These are phyloP conservation scores for Apiospora arundinis DNA, from an alignment of 2,329 filamentous ascomycete genomes.

Conservation along the genomic window DNA sequence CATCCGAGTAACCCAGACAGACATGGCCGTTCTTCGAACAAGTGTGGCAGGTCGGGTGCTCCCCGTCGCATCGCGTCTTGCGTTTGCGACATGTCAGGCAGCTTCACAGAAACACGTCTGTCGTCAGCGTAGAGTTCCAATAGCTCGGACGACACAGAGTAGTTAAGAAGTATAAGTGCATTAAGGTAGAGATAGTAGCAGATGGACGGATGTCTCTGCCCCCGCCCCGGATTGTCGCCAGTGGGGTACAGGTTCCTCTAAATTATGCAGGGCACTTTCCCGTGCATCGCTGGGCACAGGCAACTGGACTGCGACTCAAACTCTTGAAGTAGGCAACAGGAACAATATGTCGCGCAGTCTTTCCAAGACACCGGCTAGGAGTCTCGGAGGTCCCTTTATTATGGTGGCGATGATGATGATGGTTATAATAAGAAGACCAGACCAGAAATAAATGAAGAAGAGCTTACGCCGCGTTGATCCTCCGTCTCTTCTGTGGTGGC, in stretches of 20 bases:
- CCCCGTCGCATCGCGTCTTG: conserved; percentile 78
- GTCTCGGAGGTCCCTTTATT: neutral
- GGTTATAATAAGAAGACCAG: neutral
- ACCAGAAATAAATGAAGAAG: neutral
- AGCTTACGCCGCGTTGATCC: conserved; percentile 78
- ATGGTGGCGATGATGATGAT: too few relatives aligned
- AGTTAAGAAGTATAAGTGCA: conserved; percentile 3
- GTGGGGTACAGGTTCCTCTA: conserved; percentile 6
- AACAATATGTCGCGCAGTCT: neutral
- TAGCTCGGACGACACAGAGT: conserved; percentile 21
- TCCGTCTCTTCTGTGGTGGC: conserved; percentile 77
- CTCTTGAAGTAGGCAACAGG: neutral
- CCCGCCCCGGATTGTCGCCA: neutral
- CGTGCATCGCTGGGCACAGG: conserved; percentile 8
- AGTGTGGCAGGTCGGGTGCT: conserved; percentile 74
- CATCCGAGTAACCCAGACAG: conserved; percentile 71
- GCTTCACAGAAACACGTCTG: conserved; percentile 44
- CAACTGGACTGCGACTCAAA: neutral
- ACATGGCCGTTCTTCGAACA: conserved; percentile 74
- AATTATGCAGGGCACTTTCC: conserved; percentile 11
- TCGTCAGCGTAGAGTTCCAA: conserved; percentile 31
- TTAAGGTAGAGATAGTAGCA: neutral
- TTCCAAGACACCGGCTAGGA: neutral
- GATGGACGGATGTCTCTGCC: neutral
- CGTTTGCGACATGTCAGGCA: conserved; percentile 77